phyloP scores from a whole-genome alignment of 768 basidiomycete genomes.

The Rhodotorula babjevae region DNA sequence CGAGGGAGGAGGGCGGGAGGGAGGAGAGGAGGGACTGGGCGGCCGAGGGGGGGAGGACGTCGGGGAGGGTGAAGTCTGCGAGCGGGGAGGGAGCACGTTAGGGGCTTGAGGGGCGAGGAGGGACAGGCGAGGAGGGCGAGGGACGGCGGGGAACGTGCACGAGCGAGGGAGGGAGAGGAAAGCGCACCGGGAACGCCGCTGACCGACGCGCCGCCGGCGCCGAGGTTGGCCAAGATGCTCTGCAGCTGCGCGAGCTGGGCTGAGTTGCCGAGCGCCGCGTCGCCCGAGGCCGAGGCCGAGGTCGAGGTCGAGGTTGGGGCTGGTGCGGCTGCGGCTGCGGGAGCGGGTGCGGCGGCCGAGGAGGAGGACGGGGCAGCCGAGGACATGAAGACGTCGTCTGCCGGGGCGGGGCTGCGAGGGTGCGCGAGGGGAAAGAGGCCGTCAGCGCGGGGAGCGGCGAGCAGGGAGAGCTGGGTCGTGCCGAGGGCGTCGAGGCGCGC shows the following conservation, averaged over 20 bases:
- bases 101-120: not conserved
- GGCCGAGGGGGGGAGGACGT: conserved; percentile 29
- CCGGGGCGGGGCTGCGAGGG: not conserved
- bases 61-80: conserved; percentile 28
- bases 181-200: not conserved
- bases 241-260: conserved; percentile 15
- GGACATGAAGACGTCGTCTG: not conserved
- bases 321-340: not conserved
- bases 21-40: conserved; percentile 18
- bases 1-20: conserved; percentile 2
- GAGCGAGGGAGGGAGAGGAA: not conserved
- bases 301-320: not conserved
- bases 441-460: not conserved
- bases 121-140: not conserved
- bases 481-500: too few relatives aligned
- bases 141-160: too few relatives aligned
- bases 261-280: not conserved
- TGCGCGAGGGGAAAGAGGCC: too few relatives aligned
- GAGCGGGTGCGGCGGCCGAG: not conserved
- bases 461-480: too few relatives aligned
- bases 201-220: not conserved
- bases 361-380: not conserved
- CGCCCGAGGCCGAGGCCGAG: not conserved
- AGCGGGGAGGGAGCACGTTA: not conserved
- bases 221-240: conserved; percentile 5